These are phyloP conservation scores for Zymoseptoria passerinii DNA, from an alignment of 2,329 filamentous ascomycete species.

Conservation along the genomic window DNA sequence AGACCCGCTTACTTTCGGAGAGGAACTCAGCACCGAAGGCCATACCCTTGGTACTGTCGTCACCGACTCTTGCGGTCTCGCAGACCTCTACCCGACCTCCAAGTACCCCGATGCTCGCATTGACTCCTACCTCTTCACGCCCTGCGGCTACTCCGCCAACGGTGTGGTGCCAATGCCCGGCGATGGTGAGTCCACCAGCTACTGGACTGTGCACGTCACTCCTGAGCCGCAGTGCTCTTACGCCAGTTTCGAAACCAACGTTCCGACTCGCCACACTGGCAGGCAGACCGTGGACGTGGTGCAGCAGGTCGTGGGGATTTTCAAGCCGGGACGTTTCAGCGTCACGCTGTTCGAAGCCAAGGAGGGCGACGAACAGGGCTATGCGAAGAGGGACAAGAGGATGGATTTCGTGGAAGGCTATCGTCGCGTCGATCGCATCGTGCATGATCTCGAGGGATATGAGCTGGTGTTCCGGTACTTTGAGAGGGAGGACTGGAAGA, in stretches of 20 bases:
- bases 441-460: conserved; percentile 96
- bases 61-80: conserved; percentile 79
- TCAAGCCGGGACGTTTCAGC: conserved; percentile 95
- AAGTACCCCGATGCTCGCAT: conserved; percentile 89
- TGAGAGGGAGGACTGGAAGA: conserved; percentile 73
- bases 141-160: conserved; percentile 95
- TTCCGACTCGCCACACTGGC: conserved; percentile 78
- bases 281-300: conserved; percentile 85
- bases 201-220: conserved; percentile 97
- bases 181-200: conserved; percentile 53
- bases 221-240: conserved; percentile 96
- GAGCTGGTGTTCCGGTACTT: conserved; percentile 96
- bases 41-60: conserved; percentile 89
- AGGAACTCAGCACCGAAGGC: conserved; percentile 81
- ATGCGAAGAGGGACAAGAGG: conserved; percentile 38
- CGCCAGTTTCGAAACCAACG: conserved; percentile 96
- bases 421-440: conserved; percentile 81
- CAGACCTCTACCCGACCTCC: conserved; percentile 76
- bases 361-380: conserved; percentile 37
- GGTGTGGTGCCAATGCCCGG: conserved; percentile 77
- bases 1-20: conserved; percentile 47
- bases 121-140: conserved; percentile 92
- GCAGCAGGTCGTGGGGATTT: conserved; percentile 88
- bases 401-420: conserved; percentile 82
- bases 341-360: conserved; percentile 95